These are phyloP conservation scores for Silene noctiflora DNA, from an alignment of 179 eudicot species.

Conservation along the genomic window DNA sequence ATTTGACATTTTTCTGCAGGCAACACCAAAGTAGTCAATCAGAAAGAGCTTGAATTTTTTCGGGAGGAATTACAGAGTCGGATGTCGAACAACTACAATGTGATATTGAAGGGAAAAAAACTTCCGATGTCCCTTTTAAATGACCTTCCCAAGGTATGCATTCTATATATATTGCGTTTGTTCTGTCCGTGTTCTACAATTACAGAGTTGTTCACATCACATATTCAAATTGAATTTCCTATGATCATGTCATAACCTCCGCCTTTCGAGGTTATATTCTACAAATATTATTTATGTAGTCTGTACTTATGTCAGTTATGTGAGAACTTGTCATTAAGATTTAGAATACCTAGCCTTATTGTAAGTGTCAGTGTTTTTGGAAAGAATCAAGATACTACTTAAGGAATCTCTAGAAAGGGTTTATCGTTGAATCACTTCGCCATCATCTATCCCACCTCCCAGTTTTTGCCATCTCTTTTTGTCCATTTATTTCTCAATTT, in stretches of 20 bases:
- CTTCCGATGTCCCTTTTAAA: constrained; percentile 89
- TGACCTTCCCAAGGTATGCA: constrained; percentile 76
- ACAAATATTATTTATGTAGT: too few species aligned
- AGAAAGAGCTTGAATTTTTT: constrained; percentile 73
- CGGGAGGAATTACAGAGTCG: constrained; percentile 66
- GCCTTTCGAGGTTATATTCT: background rate
- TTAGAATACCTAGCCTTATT: too few species aligned
- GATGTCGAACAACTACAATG: constrained; percentile 71
- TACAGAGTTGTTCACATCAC: background rate
- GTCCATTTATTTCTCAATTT: background rate
- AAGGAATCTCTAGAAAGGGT: too few species aligned
- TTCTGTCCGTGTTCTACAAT: background rate
- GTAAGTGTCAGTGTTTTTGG: too few species aligned
- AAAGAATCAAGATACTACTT: too few species aligned
- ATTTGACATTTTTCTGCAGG: constrained; percentile 33
- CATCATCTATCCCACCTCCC: too few species aligned
- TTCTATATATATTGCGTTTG: background rate
- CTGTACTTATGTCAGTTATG: too few species aligned
- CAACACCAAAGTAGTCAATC: constrained; percentile 59
- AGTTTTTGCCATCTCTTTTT: background rate
- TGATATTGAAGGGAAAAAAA: constrained; percentile 72
- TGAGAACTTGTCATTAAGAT: too few species aligned
- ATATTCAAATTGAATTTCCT: background rate
- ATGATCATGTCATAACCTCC: background rate
- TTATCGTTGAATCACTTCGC: too few species aligned